Evolutionary conservation across 2,329 filamentous ascomycete species (phyloP).

Genomic region (Simplicillium aogashimaense): DNA sequence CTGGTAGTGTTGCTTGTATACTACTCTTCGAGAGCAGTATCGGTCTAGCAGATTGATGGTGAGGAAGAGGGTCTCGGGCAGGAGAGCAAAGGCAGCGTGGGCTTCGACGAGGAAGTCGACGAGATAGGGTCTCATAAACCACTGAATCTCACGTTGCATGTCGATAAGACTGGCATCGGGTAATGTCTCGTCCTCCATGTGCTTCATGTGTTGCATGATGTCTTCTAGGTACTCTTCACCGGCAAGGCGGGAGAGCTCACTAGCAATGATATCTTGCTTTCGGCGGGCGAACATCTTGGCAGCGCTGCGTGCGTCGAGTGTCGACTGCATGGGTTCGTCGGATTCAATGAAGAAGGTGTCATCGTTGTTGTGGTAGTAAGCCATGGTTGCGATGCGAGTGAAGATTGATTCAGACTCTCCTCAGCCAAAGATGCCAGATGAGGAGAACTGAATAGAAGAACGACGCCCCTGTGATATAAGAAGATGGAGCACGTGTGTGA

Average conservation of each 20-base stretch:
- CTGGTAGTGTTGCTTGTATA: conserved; percentile 99
- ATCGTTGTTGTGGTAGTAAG: conserved; percentile 31
- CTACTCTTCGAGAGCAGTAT: conserved; percentile 94
- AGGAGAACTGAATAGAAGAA: conserved; percentile 9
- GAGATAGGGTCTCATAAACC: conserved; percentile 98
- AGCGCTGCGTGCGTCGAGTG: conserved; percentile 63
- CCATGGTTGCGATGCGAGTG: conserved; percentile 26
- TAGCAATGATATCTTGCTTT: conserved; percentile 78
- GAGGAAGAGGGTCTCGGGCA: conserved; percentile 91
- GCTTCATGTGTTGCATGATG: conserved; percentile 84
- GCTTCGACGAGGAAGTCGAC: conserved; percentile 98
- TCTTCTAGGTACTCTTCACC: conserved; percentile 91
- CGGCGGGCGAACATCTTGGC: conserved; percentile 70
- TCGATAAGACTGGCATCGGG: conserved; percentile 97
- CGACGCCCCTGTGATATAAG: conserved; percentile 13
- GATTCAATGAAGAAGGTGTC: conserved; percentile 46
- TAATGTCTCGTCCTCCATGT: conserved; percentile 92
- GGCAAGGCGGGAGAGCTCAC: conserved; percentile 77
- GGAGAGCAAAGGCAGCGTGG: conserved; percentile 84
- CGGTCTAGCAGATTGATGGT: conserved; percentile 93
- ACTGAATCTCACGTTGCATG: conserved; percentile 98
- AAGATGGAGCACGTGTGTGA: conserved; percentile 7
- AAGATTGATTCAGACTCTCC: background rate
- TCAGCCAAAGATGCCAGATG: background rate
- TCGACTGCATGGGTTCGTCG: conserved; percentile 38